Conservation (phyloP, 352 stramenopile species). For the Phytophthora podocarpi region DNA sequence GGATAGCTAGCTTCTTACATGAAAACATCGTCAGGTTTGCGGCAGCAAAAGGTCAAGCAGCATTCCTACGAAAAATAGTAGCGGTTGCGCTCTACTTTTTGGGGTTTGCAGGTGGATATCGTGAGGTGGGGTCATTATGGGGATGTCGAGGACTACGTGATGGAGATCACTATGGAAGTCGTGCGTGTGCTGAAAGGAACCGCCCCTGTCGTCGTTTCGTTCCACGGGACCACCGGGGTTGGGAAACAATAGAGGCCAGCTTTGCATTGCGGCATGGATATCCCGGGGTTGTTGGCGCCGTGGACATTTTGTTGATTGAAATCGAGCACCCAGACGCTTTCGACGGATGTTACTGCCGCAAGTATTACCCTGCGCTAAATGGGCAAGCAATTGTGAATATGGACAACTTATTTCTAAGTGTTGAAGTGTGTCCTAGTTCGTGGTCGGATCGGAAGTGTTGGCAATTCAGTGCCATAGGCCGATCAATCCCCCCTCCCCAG, state of each 20-base stretch:
- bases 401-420: too few relatives aligned
- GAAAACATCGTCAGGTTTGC: background rate
- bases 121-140: slow-evolving; percentile 8
- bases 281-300: slow-evolving; percentile 2
- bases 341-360: slow-evolving; percentile 1
- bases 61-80: slow-evolving; percentile 14
- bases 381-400: slow-evolving; percentile 6
- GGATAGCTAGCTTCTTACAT: background rate
- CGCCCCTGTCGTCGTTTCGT: background rate
- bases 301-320: background rate
- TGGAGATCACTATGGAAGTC: slow-evolving; percentile 9
- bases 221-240: background rate
- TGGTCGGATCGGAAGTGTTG: too few relatives aligned
- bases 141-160: slow-evolving; percentile 15
- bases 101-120: background rate
- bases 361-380: slow-evolving; percentile 4
- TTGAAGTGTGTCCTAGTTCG: too few relatives aligned
- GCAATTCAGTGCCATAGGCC: too few relatives aligned
- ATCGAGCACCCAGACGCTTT: background rate
- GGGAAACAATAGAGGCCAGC: background rate
- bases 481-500: too few relatives aligned
- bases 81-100: slow-evolving; percentile 5
- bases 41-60: background rate
- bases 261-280: background rate
- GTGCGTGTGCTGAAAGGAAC: background rate